Percentiles rank a stretch among this genome's conserved stretches.
Evolutionary conservation across 352 stramenopile species (phyloP).

Genomic region (Phytophthora pinifolia): DNA sequence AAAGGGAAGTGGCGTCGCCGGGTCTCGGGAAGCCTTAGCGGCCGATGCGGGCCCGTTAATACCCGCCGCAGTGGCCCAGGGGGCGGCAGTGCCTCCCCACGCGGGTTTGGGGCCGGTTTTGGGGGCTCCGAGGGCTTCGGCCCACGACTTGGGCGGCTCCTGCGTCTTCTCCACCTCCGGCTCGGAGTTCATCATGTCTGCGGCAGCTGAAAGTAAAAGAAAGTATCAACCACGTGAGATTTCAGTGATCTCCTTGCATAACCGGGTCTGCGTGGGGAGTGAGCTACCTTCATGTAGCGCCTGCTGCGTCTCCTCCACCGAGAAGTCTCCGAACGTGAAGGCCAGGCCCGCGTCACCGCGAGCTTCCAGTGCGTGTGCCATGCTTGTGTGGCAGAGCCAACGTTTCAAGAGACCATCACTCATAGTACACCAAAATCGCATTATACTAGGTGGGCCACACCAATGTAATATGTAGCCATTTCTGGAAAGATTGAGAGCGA

Average conservation of each 20-base stretch:
- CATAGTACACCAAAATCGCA: no score
- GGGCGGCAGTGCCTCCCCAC: conserved; percentile 29
- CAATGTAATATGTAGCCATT: no score
- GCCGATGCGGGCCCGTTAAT: background rate
- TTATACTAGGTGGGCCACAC: no score
- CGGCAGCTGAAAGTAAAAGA: conserved; percentile 16
- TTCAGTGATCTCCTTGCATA: conserved; percentile 1
- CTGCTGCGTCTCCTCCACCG: conserved; percentile 58
- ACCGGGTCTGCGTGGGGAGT: conserved; percentile 1
- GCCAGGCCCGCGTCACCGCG: conserved; percentile 20
- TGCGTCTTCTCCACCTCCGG: background rate
- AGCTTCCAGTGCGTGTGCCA: conserved; percentile 7
- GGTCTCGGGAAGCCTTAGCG: conserved; percentile 2
- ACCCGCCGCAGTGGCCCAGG: conserved; percentile 16
- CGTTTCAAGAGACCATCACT: conserved; percentile 4
- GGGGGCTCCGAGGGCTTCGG: conserved; percentile 47
- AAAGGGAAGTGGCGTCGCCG: conserved; percentile 40
- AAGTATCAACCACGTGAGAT: background rate
- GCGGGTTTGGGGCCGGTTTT: conserved; percentile 26
- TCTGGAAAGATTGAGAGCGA: no score
- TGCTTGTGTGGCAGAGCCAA: conserved; percentile 1
- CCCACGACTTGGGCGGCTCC: conserved; percentile 57
- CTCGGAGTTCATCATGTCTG: conserved; percentile 17
- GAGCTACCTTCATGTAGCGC: conserved; percentile 44
- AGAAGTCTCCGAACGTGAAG: conserved; percentile 85